Conservation (phyloP, 1,139 yeast genomes). For the Saccharomycopsis hybrid region DNA sequence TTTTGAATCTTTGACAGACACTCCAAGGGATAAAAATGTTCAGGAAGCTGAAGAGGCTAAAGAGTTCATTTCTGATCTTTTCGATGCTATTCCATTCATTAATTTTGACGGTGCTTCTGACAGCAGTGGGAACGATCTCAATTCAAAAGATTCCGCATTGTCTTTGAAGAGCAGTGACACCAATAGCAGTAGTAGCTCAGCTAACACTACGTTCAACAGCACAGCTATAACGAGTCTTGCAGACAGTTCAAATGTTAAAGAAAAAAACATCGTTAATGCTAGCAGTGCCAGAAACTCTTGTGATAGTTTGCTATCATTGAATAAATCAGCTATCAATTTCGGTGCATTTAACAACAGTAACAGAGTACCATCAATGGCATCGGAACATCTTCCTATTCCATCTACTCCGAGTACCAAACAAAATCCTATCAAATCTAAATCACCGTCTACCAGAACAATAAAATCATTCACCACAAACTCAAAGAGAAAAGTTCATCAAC, state of each 20-base stretch:
- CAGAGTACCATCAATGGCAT: no score
- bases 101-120: conserved; percentile 1
- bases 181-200: not conserved
- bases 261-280: not conserved
- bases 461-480: conserved; percentile 7
- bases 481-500: conserved; percentile 13
- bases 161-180: not conserved
- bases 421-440: conserved; percentile 5
- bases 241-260: not conserved
- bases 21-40: no score
- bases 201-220: not conserved
- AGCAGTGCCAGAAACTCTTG: conserved; percentile 11
- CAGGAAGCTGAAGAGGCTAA: conserved; percentile 8
- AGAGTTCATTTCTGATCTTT: conserved; percentile 15
- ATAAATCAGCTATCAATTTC: conserved; percentile 18
- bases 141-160: not conserved
- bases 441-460: conserved; percentile 12
- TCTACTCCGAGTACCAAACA: no score
- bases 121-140: not conserved
- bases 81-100: conserved; percentile 17
- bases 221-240: not conserved
- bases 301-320: conserved; percentile 17
- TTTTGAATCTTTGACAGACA: no score
- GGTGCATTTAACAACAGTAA: not conserved
- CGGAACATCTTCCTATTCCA: no score